Percentiles rank a stretch among this genome's conserved stretches.
Conservation (phyloP, 371 early-diverging fungal genomes). For the Lichtheimia hyalospora region DNA sequence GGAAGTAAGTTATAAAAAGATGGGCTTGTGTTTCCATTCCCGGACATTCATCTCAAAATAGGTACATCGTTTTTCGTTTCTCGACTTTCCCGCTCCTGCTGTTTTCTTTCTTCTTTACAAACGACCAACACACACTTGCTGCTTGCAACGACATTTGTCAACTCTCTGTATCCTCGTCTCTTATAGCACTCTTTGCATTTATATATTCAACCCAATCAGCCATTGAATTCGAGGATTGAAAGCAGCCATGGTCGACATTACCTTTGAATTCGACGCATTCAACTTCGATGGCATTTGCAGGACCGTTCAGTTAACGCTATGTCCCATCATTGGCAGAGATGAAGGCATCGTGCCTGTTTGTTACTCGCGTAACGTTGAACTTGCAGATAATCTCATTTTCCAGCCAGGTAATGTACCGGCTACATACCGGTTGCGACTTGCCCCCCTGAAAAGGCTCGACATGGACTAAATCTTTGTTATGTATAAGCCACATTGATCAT, state of each 20-base stretch:
- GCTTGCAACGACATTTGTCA: too few species aligned
- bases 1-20: too few species aligned
- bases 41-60: too few species aligned
- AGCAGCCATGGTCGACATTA: conserved; percentile 36
- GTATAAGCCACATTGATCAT: conserved; percentile 69
- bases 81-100: not conserved
- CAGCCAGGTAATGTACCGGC: conserved; percentile 72
- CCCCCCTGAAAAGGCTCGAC: not conserved
- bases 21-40: too few species aligned
- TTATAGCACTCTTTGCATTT: too few species aligned
- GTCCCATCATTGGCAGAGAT: conserved; percentile 82
- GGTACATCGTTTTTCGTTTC: too few species aligned
- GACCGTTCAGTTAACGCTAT: conserved; percentile 78
- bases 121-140: not conserved
- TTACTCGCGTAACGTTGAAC: conserved; percentile 91
- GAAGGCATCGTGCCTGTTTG: conserved; percentile 85
- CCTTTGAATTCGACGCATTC: conserved; percentile 40
- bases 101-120: not conserved
- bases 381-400: conserved; percentile 78
- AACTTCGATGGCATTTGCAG: conserved; percentile 85
- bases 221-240: too few species aligned
- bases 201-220: too few species aligned
- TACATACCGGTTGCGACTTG: not conserved
- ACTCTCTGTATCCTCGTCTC: too few species aligned
- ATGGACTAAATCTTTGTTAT: not conserved